These are phyloP conservation scores for Cryphonectria parasitica DNA, from an alignment of 2,329 filamentous ascomycete genomes.

Conservation along the genomic window DNA sequence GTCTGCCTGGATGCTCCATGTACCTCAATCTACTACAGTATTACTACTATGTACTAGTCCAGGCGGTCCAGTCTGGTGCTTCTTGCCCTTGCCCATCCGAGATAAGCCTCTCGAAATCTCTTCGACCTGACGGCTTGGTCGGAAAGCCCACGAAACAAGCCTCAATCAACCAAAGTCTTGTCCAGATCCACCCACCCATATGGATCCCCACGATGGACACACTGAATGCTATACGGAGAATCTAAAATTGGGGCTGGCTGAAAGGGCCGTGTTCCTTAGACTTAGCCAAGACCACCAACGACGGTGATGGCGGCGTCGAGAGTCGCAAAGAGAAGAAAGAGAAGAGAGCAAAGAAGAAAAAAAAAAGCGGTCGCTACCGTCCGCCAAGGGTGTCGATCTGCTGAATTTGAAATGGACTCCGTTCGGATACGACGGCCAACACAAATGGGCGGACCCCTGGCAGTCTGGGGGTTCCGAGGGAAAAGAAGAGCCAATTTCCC, in stretches of 20 bases:
- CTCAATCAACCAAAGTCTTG: not conserved
- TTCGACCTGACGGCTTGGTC: slow-evolving; percentile 10
- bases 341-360: not conserved
- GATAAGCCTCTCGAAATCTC: slow-evolving; percentile 25
- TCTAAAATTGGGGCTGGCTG: not conserved
- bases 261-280: not conserved
- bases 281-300: not conserved
- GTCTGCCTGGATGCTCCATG: not conserved
- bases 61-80: not conserved
- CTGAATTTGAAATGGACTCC: not conserved
- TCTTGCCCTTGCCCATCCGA: not conserved
- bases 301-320: not conserved
- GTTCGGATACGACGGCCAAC: slow-evolving; percentile 2
- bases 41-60: not conserved
- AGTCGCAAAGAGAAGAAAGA: not conserved
- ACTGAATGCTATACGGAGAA: not conserved
- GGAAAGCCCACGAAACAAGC: not conserved
- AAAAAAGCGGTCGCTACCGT: not conserved
- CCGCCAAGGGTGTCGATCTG: not conserved
- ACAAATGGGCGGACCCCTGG: slow-evolving; percentile 13
- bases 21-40: not conserved
- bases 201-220: not conserved
- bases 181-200: not conserved
- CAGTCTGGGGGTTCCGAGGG: slow-evolving; percentile 8
- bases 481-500: slow-evolving; percentile 13